These are phyloP conservation scores for Centella asiatica DNA, from an alignment of 129 eudicot species.

Conservation along the genomic window DNA sequence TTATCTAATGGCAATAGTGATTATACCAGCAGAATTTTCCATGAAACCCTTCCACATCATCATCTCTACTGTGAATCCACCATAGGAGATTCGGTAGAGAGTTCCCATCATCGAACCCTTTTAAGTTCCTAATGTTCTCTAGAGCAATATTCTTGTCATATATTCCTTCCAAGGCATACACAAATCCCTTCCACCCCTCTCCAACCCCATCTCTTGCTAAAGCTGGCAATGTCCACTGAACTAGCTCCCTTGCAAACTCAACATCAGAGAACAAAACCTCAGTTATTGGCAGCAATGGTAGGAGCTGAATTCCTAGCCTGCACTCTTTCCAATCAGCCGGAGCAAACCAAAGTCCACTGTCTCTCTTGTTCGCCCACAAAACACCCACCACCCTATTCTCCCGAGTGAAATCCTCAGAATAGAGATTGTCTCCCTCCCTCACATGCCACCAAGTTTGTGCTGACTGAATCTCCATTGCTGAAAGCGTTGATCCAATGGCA, in stretches of 20 bases:
- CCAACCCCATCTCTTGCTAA: constrained; percentile 71
- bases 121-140: constrained; percentile 43
- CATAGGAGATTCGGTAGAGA: constrained; percentile 69
- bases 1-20: constrained; percentile 48
- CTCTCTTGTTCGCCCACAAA: constrained; percentile 78
- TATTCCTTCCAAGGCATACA: constrained; percentile 74
- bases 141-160: constrained; percentile 57
- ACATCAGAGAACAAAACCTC: constrained; percentile 68
- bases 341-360: constrained; percentile 96
- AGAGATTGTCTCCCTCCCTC: constrained; percentile 47
- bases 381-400: constrained; percentile 77
- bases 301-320: constrained; percentile 71
- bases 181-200: constrained; percentile 95
- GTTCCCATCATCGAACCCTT: constrained; percentile 78
- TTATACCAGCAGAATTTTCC: constrained; percentile 51
- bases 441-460: constrained; percentile 87
- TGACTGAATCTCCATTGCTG: constrained; percentile 68
- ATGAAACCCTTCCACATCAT: constrained; percentile 36
- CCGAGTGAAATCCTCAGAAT: constrained; percentile 47
- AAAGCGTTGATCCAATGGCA: constrained; percentile 53
- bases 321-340: constrained; percentile 75
- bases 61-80: constrained; percentile 83
- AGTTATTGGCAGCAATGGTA: constrained; percentile 67
- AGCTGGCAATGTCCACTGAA: constrained; percentile 69
- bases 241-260: constrained; percentile 49